phyloP scores from a whole-genome alignment of 768 basidiomycete genomes.

The Cubamyces lactineus region DNA sequence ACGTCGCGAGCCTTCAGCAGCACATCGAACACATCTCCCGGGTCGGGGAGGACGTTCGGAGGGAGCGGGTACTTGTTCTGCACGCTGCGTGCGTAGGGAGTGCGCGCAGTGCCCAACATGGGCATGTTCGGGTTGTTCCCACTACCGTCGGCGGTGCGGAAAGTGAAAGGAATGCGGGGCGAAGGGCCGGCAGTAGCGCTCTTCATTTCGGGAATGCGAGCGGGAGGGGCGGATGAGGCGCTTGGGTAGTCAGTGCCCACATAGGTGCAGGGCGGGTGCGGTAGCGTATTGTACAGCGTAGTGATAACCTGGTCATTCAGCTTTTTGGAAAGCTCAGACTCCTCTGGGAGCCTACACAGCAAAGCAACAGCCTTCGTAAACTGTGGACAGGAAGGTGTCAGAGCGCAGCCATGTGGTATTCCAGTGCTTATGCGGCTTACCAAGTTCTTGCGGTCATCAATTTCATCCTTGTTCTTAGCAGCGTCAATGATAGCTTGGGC shows the following conservation, averaged over 20 bases:
- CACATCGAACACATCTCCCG: conserved; percentile 43
- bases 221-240: conserved; percentile 5
- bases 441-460: conserved; percentile 79
- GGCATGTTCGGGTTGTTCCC: conserved; percentile 51
- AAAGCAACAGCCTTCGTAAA: conserved; percentile 72
- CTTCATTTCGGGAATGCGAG: conserved; percentile 9
- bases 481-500: conserved; percentile 53
- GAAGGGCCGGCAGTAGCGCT: conserved; percentile 18
- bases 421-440: conserved; percentile 44
- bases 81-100: conserved; percentile 57
- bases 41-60: conserved; percentile 51
- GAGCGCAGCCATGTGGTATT: not conserved
- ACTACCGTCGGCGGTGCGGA: conserved; percentile 53
- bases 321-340: conserved; percentile 44
- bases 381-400: conserved; percentile 41
- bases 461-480: conserved; percentile 56
- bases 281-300: conserved; percentile 78
- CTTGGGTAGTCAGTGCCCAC: conserved; percentile 59
- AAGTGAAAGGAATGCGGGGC: conserved; percentile 32
- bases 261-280: conserved; percentile 76
- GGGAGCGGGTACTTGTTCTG: conserved; percentile 47
- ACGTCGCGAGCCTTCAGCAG: conserved; percentile 39
- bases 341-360: conserved; percentile 62
- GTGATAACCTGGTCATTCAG: conserved; percentile 40
- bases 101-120: conserved; percentile 52